A percentile compares a stretch with the other conserved stretches of the same genome.
Conservation (phyloP, 805 yeast genomes). For the Candida dajiaensis region DNA sequence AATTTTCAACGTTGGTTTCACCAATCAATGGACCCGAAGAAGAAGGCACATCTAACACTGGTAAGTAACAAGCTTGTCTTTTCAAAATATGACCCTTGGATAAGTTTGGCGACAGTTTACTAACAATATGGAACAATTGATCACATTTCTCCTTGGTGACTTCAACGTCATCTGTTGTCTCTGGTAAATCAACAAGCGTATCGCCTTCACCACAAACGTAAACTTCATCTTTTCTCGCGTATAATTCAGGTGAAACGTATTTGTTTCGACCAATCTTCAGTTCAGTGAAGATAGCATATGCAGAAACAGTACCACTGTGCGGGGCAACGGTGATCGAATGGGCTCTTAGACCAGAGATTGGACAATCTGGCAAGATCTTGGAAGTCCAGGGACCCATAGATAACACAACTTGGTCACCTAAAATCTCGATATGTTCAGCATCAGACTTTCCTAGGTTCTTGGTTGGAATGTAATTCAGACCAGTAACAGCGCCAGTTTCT, state of each 20-base stretch:
- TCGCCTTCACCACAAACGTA: constrained; percentile 98
- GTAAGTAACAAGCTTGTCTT: constrained; percentile 92
- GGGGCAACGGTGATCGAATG: constrained; percentile 93
- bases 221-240: constrained; percentile 92
- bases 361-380: constrained; percentile 83
- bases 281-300: constrained; percentile 93
- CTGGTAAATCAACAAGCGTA: constrained; percentile 84
- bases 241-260: constrained; percentile 87
- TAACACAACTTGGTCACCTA: constrained; percentile 74
- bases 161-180: constrained; percentile 88
- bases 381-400: constrained; percentile 98
- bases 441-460: constrained; percentile 16
- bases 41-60: constrained; percentile 89
- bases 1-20: constrained; percentile 76
- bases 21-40: constrained; percentile 93
- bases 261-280: constrained; percentile 59
- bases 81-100: constrained; percentile 69
- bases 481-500: constrained; percentile 62
- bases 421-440: constrained; percentile 38
- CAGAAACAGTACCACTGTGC: constrained; percentile 68
- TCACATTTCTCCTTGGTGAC: constrained; percentile 86
- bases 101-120: constrained; percentile 65
- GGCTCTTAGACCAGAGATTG: constrained; percentile 89
- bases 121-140: constrained; percentile 74
- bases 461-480: constrained; percentile 54